Percentiles rank a stretch among this genome's conserved stretches.
Evolutionary conservation across 495 filamentous ascomycete genomes (phyloP).

Genomic region (Talaromyces stipitatus): DNA sequence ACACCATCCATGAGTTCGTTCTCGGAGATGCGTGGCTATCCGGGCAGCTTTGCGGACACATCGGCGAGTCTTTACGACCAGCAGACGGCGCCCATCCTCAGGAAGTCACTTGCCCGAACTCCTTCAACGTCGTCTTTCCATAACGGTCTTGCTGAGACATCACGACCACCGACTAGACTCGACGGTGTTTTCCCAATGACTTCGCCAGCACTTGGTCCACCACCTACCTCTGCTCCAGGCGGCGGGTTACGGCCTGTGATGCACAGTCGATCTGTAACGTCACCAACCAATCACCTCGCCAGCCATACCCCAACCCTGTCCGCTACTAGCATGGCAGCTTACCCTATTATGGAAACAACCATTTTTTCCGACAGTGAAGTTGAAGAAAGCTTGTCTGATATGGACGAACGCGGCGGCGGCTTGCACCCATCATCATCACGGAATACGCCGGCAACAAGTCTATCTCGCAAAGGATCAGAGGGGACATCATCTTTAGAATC

Average conservation of each 20-base stretch:
- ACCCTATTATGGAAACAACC: slow-evolving; percentile 32
- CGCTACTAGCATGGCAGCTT: slow-evolving; percentile 17
- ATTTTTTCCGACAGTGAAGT: slow-evolving; percentile 52
- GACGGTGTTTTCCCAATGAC: slow-evolving; percentile 52
- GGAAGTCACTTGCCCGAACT: slow-evolving; percentile 68
- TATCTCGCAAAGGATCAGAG: slow-evolving; percentile 31
- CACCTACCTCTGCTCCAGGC: slow-evolving; percentile 9
- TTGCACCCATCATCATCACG: slow-evolving; percentile 41
- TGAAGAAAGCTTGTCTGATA: slow-evolving; percentile 41
- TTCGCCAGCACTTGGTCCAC: slow-evolving; percentile 6
- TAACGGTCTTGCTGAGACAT: slow-evolving; percentile 72
- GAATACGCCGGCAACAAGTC: slow-evolving; percentile 42
- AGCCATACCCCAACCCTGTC: slow-evolving; percentile 25
- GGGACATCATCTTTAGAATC: slow-evolving; percentile 59
- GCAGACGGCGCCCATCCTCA: slow-evolving; percentile 83
- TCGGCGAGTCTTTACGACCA: slow-evolving; percentile 88
- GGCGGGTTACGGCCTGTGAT: slow-evolving; percentile 43
- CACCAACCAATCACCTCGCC: slow-evolving; percentile 53
- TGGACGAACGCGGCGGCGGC: slow-evolving; percentile 30
- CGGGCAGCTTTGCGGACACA: slow-evolving; percentile 60
- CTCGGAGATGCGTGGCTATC: slow-evolving; percentile 52
- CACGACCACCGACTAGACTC: slow-evolving; percentile 46
- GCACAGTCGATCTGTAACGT: slow-evolving; percentile 68
- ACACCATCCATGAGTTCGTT: slow-evolving; percentile 35
- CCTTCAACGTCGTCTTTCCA: slow-evolving; percentile 75